phyloP scores from a whole-genome alignment of 192 early-diverging fungal genomes.

The Jimgerdemannia lactiflua region DNA sequence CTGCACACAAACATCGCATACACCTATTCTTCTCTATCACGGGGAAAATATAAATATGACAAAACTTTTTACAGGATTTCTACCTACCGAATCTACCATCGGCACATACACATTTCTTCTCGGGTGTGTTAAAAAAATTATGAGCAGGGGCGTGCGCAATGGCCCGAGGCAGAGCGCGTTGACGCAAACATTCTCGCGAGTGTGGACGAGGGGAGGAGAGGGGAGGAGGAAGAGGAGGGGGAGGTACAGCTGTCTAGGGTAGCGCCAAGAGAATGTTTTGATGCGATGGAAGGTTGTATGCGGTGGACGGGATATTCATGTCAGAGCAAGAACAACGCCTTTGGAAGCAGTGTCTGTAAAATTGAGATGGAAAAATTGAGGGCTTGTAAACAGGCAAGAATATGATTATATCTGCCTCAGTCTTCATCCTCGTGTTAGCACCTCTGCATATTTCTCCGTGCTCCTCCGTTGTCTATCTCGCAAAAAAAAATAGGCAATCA shows the following conservation, averaged over 20 bases:
- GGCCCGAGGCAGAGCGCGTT: constrained; percentile 84
- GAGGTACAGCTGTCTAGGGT: no score
- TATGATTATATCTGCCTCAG: background rate
- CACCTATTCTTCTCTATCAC: background rate
- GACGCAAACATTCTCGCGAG: constrained; percentile 83
- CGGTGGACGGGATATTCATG: constrained; percentile 34
- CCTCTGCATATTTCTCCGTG: no score
- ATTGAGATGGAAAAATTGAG: no score
- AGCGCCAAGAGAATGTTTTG: no score
- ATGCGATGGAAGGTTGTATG: no score
- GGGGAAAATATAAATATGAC: background rate
- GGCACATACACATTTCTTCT: constrained; percentile 77
- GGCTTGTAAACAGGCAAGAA: background rate
- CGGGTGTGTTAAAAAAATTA: constrained; percentile 82
- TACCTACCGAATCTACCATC: constrained; percentile 74
- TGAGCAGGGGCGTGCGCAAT: constrained; percentile 71
- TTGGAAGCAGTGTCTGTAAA: constrained; percentile 77
- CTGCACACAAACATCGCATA: background rate
- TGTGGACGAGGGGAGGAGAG: constrained; percentile 64
- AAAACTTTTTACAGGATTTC: background rate
- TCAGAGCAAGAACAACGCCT: constrained; percentile 83
- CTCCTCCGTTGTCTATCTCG: no score
- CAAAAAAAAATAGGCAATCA: background rate
- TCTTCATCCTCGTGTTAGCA: background rate
- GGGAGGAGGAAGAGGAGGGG: no score